phyloP scores from a whole-genome alignment of 73 alveolate species.

The Stentor coeruleus region DNA sequence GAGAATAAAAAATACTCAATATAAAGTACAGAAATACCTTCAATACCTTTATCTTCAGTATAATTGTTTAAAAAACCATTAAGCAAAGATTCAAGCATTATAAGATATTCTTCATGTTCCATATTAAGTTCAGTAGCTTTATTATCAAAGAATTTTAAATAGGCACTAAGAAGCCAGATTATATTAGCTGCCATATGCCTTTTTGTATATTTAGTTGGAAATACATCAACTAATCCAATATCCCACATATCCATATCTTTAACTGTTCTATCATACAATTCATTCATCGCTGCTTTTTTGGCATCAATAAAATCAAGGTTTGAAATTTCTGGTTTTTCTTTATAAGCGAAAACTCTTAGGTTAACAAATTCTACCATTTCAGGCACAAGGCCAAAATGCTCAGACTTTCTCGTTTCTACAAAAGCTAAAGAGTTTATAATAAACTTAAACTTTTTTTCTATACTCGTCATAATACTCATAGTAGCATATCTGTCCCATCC shows the following conservation, averaged over 20 bases:
- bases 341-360: neutral
- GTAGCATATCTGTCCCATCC: slow-evolving; percentile 6
- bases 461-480: neutral
- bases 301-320: neutral
- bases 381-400: neutral
- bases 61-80: neutral
- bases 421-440: neutral
- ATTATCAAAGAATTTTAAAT: neutral
- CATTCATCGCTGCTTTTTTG: neutral
- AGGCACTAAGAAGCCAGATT: neutral
- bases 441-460: neutral
- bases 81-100: neutral
- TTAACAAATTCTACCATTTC: slow-evolving; percentile 10
- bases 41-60: slow-evolving; percentile 5
- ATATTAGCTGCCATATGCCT: slow-evolving; percentile 22
- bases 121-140: neutral
- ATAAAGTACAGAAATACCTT: neutral
- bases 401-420: neutral
- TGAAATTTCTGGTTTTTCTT: neutral
- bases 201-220: slow-evolving; percentile 1
- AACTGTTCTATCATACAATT: neutral
- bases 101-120: neutral
- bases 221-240: neutral
- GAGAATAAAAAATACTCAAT: slow-evolving; percentile 10
- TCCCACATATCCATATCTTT: neutral